Percentiles rank a stretch among this genome's conserved stretches.
These are phyloP conservation scores for Puccinia brachypodii DNA, from an alignment of 1,284 basidiomycete genomes.

Conservation along the genomic window DNA sequence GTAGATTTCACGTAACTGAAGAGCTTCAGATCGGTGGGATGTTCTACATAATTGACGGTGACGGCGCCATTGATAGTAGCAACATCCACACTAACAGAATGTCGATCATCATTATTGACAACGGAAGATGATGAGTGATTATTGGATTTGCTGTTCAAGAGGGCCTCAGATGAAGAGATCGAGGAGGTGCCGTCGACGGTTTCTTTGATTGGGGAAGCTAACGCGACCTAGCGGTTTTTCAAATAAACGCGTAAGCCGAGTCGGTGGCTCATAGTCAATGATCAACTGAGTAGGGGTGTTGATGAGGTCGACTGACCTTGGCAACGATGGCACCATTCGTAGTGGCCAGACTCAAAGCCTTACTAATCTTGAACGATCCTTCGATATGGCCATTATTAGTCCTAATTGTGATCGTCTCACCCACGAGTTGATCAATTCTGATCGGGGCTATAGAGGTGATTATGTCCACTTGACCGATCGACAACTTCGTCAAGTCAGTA, in stretches of 20 bases:
- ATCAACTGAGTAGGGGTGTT: background rate
- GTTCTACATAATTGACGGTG: constrained; percentile 10
- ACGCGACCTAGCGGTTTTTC: background rate
- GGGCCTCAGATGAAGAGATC: constrained; percentile 3
- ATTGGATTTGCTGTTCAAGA: background rate
- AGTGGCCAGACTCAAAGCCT: constrained; percentile 29
- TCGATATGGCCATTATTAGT: constrained; percentile 38
- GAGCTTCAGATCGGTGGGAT: constrained; percentile 10
- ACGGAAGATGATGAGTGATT: background rate
- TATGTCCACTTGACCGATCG: constrained; percentile 17
- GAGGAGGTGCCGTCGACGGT: background rate
- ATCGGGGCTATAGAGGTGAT: constrained; percentile 17
- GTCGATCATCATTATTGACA: background rate
- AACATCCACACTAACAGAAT: constrained; percentile 20
- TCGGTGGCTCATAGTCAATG: background rate
- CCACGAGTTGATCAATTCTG: background rate
- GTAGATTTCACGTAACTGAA: constrained; percentile 38
- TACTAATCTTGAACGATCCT: constrained; percentile 25
- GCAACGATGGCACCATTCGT: constrained; percentile 44
- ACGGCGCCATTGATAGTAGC: constrained; percentile 44
- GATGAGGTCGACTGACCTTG: background rate
- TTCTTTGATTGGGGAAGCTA: background rate
- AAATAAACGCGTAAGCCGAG: background rate
- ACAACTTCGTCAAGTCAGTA: background rate
- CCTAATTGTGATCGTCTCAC: constrained; percentile 6